phyloP scores from a whole-genome alignment of 2,329 filamentous ascomycete species.

The Hypoxylon sp. region DNA sequence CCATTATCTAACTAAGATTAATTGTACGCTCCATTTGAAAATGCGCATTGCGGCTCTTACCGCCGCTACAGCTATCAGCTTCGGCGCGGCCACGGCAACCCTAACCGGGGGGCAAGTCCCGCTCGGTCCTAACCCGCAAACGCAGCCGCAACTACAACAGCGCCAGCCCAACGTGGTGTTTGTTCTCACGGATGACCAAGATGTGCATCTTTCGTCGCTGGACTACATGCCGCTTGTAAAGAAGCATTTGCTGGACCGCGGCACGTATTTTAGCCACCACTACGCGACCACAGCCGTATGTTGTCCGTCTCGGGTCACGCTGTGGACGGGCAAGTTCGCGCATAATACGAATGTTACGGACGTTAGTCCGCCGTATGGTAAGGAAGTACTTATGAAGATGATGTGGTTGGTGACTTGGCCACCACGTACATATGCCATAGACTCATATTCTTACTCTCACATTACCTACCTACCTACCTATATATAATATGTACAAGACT shows the following conservation, averaged over 20 bases:
- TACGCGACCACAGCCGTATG: conserved; percentile 63
- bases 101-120: conserved; percentile 15
- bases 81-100: conserved; percentile 8
- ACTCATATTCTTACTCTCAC: neutral
- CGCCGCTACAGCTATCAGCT: conserved; percentile 11
- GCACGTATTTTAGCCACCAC: conserved; percentile 67
- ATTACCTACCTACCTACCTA: no score
- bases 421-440: neutral
- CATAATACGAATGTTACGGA: conserved; percentile 75
- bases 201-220: conserved; percentile 67
- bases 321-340: conserved; percentile 70
- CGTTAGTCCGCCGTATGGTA: conserved; percentile 65
- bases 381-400: conserved; percentile 17
- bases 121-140: conserved; percentile 6
- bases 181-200: conserved; percentile 73
- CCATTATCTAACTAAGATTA: neutral
- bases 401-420: neutral
- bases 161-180: conserved; percentile 67
- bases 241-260: conserved; percentile 65
- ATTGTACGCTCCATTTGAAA: neutral
- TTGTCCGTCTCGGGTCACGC: conserved; percentile 63
- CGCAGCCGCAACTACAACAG: conserved; percentile 6
- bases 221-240: conserved; percentile 66
- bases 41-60: conserved; percentile 34
- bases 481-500: neutral